Base-by-base conservation (phyloP, 2,329 filamentous ascomycete species). In the Westerdykella sp. region DNA sequence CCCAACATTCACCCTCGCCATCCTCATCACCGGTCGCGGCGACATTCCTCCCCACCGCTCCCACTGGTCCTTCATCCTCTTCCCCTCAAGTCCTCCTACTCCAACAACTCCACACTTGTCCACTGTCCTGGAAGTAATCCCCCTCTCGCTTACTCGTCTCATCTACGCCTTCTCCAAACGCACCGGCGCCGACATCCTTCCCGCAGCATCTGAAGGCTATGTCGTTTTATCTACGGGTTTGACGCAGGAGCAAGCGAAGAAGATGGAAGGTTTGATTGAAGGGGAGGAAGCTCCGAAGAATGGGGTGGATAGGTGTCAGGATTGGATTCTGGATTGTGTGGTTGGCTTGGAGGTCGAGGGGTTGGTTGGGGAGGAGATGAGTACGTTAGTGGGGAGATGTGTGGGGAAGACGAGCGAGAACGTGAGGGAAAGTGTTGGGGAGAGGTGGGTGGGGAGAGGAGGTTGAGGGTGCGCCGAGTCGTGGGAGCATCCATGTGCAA, bases 51-150 rank as follows among this genome's bases (percentile, higher is more conserved):
- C 41, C 15, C 32, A 47, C 32, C 45, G 45, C 37, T 50, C 42
- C 37, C 47, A 50, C 42, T 50, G 47, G 45, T 13, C 40, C n/a
- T 43, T 50, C 34, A 40, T 34, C 35, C 31, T 50, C 21, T 41
- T 42, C 18, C 10, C 16, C 25, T 42, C 22, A 13, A 12, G n/a
- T 37, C 39, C 15, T 16, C 14, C 16, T 15, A 41, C 23, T 40
- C 40, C 35, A 41, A 38, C 22, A 14, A 25, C 43, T 6, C 34
- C 43, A 14, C 40, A 49, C 9, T 37, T 49, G 21, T n/a, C 18
- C 23, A 25, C 13, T 10, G 28, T 10, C 15, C 36, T n/a, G 40
- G 36, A 15, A 31, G 7, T 13, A 34, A 36, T 21, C 31, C 13
- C 32, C 15, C 23, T 25, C 23, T 42, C 12, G 16, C 18, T 23